Conservation (phyloP, 176 grass and related monocot genomes). For the Rhynchospora tenuis region DNA sequence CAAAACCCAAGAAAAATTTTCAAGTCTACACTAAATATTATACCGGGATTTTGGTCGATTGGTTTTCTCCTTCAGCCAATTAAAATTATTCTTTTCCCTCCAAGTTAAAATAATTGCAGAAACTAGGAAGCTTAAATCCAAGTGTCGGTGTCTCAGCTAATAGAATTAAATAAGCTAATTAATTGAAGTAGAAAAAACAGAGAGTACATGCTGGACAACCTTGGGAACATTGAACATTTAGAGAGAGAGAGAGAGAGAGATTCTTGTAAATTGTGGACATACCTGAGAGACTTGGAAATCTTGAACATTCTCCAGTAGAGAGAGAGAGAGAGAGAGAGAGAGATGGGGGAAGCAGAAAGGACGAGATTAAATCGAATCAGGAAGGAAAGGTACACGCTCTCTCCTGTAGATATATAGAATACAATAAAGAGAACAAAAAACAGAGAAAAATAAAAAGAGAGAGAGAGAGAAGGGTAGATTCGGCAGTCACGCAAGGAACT, state of each 20-base stretch:
- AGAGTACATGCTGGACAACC: neutral
- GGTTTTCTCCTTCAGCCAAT: neutral
- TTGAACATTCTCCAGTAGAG: slow-evolving; percentile 19
- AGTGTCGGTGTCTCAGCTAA: slow-evolving; percentile 3
- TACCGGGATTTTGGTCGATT: neutral
- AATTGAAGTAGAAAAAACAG: slow-evolving; percentile 13
- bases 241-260: slow-evolving; percentile 18
- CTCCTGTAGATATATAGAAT: slow-evolving; percentile 5
- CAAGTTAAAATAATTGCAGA: neutral
- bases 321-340: neutral
- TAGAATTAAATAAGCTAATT: slow-evolving; percentile 4
- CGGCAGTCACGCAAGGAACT: slow-evolving; percentile 15
- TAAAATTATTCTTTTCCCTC: neutral
- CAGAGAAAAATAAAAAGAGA: neutral
- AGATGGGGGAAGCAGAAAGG: neutral
- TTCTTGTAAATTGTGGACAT: slow-evolving; percentile 12
- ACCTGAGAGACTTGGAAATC: slow-evolving; percentile 27
- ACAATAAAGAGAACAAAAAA: neutral
- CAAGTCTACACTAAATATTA: neutral
- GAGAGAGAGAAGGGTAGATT: slow-evolving; percentile 2
- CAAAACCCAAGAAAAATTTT: neutral
- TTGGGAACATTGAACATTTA: slow-evolving; percentile 3
- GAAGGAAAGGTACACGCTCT: neutral
- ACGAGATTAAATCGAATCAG: slow-evolving; percentile 24
- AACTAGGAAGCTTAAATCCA: neutral